phyloP scores from a whole-genome alignment of 202 grass and related monocot species.

The Setaria italica region DNA sequence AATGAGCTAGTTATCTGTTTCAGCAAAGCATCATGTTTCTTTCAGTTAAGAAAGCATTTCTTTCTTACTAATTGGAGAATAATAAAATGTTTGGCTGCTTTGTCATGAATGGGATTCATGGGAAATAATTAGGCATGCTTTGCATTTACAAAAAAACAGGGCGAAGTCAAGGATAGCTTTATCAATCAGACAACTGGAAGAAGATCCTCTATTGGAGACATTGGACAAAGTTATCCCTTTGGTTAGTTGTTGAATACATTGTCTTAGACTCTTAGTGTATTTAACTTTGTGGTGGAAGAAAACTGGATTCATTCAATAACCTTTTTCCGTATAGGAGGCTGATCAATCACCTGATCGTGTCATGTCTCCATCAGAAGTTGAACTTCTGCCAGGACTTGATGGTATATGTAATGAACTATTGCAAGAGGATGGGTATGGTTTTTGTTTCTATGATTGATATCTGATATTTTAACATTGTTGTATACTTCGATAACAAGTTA shows the following conservation, averaged over 20 bases:
- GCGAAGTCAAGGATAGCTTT: conserved; percentile 81
- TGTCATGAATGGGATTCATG: not conserved
- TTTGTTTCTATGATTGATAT: conserved; percentile 23
- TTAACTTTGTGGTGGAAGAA: not conserved
- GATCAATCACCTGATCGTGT: conserved; percentile 47
- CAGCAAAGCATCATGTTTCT: not conserved
- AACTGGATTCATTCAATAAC: conserved; percentile 4
- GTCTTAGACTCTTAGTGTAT: conserved; percentile 2
- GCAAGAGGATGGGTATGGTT: conserved; percentile 85
- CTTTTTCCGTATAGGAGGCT: conserved; percentile 48
- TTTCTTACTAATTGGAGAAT: not conserved
- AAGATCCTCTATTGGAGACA: conserved; percentile 89
- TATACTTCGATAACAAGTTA: conserved; percentile 16
- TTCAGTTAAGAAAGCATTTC: not conserved
- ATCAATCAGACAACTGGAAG: conserved; percentile 92
- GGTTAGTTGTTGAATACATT: conserved; percentile 45
- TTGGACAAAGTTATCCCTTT: conserved; percentile 94
- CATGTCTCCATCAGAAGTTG: conserved; percentile 61
- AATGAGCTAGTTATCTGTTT: not conserved
- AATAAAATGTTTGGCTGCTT: not conserved
- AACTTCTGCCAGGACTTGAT: conserved; percentile 87
- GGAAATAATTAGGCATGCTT: not conserved
- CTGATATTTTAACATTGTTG: not conserved
- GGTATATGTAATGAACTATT: conserved; percentile 90
- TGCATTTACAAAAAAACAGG: conserved; percentile 51